Conservation (phyloP, 148 eudicot genomes). For the Oxyria digyna region DNA sequence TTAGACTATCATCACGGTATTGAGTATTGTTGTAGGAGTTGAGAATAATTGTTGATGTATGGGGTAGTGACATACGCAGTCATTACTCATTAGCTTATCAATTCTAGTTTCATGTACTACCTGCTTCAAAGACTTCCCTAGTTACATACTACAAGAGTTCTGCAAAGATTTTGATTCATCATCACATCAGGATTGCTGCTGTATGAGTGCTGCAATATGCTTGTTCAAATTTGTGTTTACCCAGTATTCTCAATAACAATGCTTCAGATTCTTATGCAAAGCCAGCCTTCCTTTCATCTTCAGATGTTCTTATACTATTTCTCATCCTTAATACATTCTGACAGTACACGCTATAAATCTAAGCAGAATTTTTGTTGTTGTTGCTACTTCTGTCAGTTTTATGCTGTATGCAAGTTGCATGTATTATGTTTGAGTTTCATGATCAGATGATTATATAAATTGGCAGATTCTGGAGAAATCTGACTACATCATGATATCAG, state of each 20-base stretch:
- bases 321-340: too few species aligned
- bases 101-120: neutral
- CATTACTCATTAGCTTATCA: neutral
- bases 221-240: neutral
- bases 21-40: neutral
- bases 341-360: too few species aligned
- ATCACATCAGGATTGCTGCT: too few species aligned
- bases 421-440: neutral
- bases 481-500: conserved; percentile 73
- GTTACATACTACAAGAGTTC: neutral
- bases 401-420: neutral
- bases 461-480: conserved; percentile 75
- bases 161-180: neutral
- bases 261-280: neutral
- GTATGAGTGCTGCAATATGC: neutral
- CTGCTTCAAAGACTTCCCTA: neutral
- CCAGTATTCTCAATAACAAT: neutral
- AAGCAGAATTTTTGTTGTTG: too few species aligned
- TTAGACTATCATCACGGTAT: neutral
- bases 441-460: neutral
- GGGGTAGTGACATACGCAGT: neutral
- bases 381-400: too few species aligned
- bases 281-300: neutral
- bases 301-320: neutral
- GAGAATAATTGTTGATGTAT: neutral